Conservation (phyloP, 2,329 filamentous ascomycete species). For the Colletotrichum sp. region DNA sequence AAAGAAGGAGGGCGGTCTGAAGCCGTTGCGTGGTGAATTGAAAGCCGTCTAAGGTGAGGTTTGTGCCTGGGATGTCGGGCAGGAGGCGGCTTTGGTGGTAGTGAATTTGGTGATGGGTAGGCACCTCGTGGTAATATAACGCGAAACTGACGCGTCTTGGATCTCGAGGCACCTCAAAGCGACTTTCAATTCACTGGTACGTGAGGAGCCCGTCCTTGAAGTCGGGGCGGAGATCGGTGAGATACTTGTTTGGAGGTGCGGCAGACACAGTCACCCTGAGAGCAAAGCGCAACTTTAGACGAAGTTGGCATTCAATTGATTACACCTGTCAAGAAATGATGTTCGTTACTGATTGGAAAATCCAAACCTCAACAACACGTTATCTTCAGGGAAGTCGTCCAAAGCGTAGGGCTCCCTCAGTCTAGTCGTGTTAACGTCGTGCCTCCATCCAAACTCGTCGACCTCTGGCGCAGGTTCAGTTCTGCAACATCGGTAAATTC, state of each 20-base stretch:
- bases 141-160: background rate
- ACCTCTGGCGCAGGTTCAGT: background rate
- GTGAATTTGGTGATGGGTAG: background rate
- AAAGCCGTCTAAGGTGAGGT: background rate
- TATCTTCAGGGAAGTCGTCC: background rate
- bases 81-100: background rate
- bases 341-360: background rate
- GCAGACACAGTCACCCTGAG: background rate
- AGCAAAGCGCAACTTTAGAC: background rate
- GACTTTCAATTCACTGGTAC: background rate
- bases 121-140: background rate
- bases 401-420: background rate
- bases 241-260: background rate
- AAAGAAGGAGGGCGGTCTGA: background rate
- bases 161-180: background rate
- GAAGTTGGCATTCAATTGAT: background rate
- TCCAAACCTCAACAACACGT: background rate
- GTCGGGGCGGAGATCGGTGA: background rate
- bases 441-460: background rate
- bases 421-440: background rate
- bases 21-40: background rate
- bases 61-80: background rate
- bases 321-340: background rate
- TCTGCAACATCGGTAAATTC: background rate
- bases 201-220: background rate